These are phyloP conservation scores for Breynia disticha DNA, from an alignment of 441 rosid species.

Conservation along the genomic window DNA sequence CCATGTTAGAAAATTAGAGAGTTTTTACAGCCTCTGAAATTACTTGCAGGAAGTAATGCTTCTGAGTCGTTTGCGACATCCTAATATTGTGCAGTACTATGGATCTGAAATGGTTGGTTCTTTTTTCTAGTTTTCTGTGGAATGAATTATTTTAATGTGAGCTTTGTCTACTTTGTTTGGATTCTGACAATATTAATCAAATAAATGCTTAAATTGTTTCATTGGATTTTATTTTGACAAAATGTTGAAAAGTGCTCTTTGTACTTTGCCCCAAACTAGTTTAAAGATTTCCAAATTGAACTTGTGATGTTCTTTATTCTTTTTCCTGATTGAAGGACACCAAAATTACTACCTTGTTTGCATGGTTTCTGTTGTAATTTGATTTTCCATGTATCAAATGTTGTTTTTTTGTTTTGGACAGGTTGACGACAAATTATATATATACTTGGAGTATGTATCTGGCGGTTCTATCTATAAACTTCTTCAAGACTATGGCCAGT, in stretches of 20 bases:
- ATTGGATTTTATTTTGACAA: too few species aligned
- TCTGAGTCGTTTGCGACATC: slow-evolving; percentile 71
- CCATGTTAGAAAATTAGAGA: neutral
- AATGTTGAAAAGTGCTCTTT: too few species aligned
- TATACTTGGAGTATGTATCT: slow-evolving; percentile 93
- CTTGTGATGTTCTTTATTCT: neutral
- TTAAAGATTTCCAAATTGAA: too few species aligned
- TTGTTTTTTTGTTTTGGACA: slow-evolving; percentile 23
- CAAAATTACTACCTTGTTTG: neutral
- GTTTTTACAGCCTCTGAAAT: slow-evolving; percentile 3
- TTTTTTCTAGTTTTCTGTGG: slow-evolving; percentile 5
- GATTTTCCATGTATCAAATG: too few species aligned
- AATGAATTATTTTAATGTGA: too few species aligned
- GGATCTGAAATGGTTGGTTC: slow-evolving; percentile 75
- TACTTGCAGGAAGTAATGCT: slow-evolving; percentile 57
- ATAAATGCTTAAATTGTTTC: too few species aligned
- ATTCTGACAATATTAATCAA: too few species aligned
- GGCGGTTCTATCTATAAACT: slow-evolving; percentile 96
- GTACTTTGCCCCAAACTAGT: too few species aligned
- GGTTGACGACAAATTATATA: slow-evolving; percentile 80
- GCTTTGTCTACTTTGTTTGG: too few species aligned
- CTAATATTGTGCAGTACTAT: slow-evolving; percentile 90
- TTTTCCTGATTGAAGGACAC: neutral
- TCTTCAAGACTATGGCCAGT: slow-evolving; percentile 87
- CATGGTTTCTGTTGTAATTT: too few species aligned